A percentile compares a stretch with the other conserved stretches of the same genome.
Evolutionary conservation across 257 asterid genomes (phyloP).

Genomic region (Coffea canephora): DNA sequence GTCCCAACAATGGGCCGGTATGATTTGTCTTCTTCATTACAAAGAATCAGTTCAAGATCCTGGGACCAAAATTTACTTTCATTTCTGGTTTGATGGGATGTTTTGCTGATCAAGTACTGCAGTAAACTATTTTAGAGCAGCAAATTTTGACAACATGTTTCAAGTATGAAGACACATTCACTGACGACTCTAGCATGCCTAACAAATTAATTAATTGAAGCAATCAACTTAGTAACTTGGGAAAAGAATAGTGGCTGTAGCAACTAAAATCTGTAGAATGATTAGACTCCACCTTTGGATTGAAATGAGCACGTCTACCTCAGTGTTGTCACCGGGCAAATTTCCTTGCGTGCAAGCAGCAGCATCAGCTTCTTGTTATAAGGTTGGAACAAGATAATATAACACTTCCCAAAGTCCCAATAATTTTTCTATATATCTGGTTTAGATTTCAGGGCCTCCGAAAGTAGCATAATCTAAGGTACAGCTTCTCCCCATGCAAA

Average conservation of each 20-base stretch:
- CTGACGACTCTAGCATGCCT: neutral
- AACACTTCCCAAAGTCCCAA: too few relatives aligned
- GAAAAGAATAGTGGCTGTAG: neutral
- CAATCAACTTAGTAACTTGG: neutral
- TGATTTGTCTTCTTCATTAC: neutral
- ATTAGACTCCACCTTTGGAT: neutral
- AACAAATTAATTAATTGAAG: neutral
- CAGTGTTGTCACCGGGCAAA: neutral
- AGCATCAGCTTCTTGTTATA: too few relatives aligned
- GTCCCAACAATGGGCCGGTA: neutral
- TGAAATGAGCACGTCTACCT: neutral
- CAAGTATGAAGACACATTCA: neutral
- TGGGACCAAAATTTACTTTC: neutral
- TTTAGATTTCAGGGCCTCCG: too few relatives aligned
- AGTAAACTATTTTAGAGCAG: neutral
- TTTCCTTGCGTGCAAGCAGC: too few relatives aligned
- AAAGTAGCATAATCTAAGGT: too few relatives aligned
- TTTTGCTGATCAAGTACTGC: too few relatives aligned
- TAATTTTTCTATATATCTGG: too few relatives aligned
- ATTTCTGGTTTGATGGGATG: neutral
- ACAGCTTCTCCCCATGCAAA: too few relatives aligned
- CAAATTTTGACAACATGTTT: neutral
- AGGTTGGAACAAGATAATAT: too few relatives aligned
- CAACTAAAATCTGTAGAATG: neutral
- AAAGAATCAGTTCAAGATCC: conserved; percentile 9